Base-by-base conservation (phyloP, 441 rosid genomes). In the Pelargonium myrrhifolium region DNA sequence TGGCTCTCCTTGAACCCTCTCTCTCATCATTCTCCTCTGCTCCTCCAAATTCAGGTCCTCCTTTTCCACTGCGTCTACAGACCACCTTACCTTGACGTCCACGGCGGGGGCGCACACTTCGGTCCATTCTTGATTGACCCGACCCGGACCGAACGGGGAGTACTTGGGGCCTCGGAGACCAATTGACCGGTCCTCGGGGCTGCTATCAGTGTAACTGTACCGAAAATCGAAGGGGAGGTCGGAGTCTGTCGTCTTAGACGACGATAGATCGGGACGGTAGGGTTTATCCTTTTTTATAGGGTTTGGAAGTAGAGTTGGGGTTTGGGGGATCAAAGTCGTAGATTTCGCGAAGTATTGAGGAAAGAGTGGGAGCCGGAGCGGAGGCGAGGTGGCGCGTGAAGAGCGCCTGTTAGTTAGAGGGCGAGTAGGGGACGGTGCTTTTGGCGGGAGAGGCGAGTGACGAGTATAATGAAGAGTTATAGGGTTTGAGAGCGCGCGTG, bases 81-180 rank as follows among this genome's bases (percentile, higher is more conserved):
- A 85, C 75, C 65, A 74, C 58, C n/a, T n/a, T n/a, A 82, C 81
- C 77, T 81, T 89, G 51, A 85, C 87, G 58, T 86, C 85, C 59
- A 83, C 89, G 2, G 83, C 89, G 0, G 96, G 97, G 6, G 96
- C 97, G 62, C 92, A 90, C 3, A 93, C 90, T 11, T 96, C 97
- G 0, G 96, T 91, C 98, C 97, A 93, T 20, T 69, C 81, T 61
- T 94, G 84, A 80, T 83, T 81, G 72, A 93, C 56, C 64, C 92
- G 82, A 1, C 84, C 87, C 9, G 97, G 97, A 15, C 99, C 96
- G 24, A 93, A 91, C 0, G 97, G 97, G 3, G 97, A 89, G 81
- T 87, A 93, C 74, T 93, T 91, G 18, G 97, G 97, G 73, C 91
- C 96, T 75, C 97, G 81, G 31, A 93, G 79, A 7, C 99, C 99